Conservation (phyloP, 371 early-diverging fungal species). For the Rhizopus delemar region DNA sequence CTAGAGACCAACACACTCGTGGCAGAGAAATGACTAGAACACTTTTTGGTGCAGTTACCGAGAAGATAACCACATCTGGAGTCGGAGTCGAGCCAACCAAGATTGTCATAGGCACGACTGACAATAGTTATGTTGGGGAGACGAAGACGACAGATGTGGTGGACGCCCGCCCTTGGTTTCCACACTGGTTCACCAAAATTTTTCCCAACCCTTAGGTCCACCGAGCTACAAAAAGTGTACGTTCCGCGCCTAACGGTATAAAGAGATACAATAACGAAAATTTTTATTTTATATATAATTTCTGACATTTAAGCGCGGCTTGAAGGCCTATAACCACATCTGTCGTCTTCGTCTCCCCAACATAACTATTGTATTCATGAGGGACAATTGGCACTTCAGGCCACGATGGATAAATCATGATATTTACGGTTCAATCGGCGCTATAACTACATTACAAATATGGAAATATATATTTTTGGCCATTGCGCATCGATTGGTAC, state of each 20-base stretch:
- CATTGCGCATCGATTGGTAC: too few species aligned
- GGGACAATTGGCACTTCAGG: too few species aligned
- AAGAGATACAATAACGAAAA: background rate
- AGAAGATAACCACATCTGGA: conserved; percentile 11
- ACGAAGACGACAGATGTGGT: background rate
- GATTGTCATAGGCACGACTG: conserved; percentile 3
- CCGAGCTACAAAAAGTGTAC: background rate
- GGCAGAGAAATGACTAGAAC: background rate
- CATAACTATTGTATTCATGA: background rate
- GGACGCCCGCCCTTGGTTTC: background rate
- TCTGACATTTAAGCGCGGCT: background rate
- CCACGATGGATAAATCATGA: too few species aligned
- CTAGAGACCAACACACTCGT: background rate
- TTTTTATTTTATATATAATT: background rate
- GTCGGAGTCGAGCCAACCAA: background rate
- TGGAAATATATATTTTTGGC: too few species aligned
- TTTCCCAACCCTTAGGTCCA: background rate
- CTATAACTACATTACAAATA: too few species aligned
- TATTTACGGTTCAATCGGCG: too few species aligned
- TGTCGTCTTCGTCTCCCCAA: background rate
- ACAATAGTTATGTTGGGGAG: conserved; percentile 2
- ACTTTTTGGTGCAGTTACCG: conserved; percentile 7
- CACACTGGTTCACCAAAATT: background rate
- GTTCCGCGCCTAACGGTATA: too few species aligned
- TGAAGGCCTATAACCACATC: conserved; percentile 5